Base-by-base conservation (phyloP, 2,329 filamentous ascomycete genomes). In the Orbilia ellipsospora region DNA sequence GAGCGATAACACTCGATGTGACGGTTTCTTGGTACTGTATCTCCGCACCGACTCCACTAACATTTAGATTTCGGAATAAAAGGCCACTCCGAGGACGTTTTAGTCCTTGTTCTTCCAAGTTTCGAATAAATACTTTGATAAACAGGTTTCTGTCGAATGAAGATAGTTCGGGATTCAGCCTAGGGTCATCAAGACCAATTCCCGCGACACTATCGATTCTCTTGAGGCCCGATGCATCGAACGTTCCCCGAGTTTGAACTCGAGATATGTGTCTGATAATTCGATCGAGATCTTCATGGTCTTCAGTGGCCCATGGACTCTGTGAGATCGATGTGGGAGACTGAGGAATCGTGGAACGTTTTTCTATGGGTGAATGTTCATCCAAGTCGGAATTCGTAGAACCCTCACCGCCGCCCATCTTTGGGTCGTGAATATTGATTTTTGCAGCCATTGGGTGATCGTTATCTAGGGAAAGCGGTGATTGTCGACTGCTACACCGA, bases 11-110 rank as follows among this genome's bases (percentile, higher is more conserved):
- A 7, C 56, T 16, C 1, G 61, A 66, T n/a, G 51, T 15, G 4
- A 73, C 69, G 1, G 69, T 73, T 16, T 66, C 63, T 36, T 73
- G 69, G 13, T 66, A 67, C 16, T 67, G 69, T n/a, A 73, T n/a
- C 26, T 66, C 69, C 15, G 69, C 61, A 12, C 69, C 69, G 8
- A 62, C 42, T 1, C 69, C 69, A 13, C 61, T 57, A 31, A 73
- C 69, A 16, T 62, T 55, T 6, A 73, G 23, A 28, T 67, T 54
- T 42, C 44, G 15, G 45, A 73, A 66, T 31, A 66, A 26, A 36
- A 66, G 61, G 28, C 69, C 63, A 23, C 55, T 54, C n/a, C 61
- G 10, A 1, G 69, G 36, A 16, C 28, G 67, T 31, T 73, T 73
- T 15, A 67, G 26, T 7, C 69, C 61, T 36, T 67, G 61, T 5